Base-by-base conservation (phyloP, 139 green algal genomes). In the Chlamydomonas incerta region DNA sequence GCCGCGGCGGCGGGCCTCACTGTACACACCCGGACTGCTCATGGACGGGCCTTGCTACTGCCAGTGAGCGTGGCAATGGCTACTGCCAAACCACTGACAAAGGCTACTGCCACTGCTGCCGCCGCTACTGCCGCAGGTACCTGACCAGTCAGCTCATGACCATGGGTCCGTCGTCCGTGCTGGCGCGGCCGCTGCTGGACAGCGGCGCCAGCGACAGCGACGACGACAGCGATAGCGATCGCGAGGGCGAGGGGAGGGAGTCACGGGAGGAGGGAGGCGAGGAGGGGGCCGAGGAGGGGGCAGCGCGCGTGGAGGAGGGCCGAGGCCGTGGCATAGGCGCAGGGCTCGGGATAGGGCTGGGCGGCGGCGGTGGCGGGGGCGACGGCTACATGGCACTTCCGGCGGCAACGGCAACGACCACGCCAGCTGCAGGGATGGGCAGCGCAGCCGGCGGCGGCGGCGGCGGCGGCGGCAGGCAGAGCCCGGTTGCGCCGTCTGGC, bases 81-180 rank as follows among this genome's bases (percentile, higher is more conserved):
- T 21, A 5, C n/a, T 35, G 18, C 58, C 75, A 35, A 57, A 33
- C 26, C 20, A 33, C 17, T 62, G 29, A 69, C 47, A 47, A 37
- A 62, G 3, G 26, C 66, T 24, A 72, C 13, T 11, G 4, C 26
- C 20, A 65, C 60, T 29, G 28, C 33, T 80, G 11, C 41, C 70
- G 8, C 31, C 29, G 62, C 70, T 67, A 93, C 89, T 8, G 0
- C 31, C 66, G 69, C 77, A 95, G 95, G 55, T 93, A 92, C 57
- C 70, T 96, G 8, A 96, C 94, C 0, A 81, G 88, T 4, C 85
- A 87, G 31, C 41, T 81, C 15, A 94, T 96, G 90, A 92, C 93
- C 26, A 80, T 81, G 75, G 75, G 75, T 24, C 75, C 75, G 3
- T 26, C 60, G 11, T 84, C 79, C 3, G 88, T 81, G 71, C 33